These are phyloP conservation scores for Rhizoctonia solani DNA, from an alignment of 1,284 basidiomycete species.

Conservation along the genomic window DNA sequence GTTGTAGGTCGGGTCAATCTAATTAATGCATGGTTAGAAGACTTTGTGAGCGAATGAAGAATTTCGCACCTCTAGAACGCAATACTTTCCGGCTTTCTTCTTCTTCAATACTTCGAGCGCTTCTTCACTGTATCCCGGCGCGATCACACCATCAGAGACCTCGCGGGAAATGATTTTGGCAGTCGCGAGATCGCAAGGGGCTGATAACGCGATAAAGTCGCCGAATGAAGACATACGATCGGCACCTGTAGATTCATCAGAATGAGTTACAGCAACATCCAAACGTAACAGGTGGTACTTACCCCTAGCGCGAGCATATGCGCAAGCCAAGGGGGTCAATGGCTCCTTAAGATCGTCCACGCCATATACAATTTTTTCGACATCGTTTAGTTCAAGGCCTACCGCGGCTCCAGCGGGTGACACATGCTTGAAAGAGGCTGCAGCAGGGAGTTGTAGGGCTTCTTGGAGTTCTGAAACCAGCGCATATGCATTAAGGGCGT, in stretches of 20 bases:
- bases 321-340: constrained; percentile 86
- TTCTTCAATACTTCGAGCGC: constrained; percentile 91
- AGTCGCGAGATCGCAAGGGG: constrained; percentile 90
- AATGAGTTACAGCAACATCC: constrained; percentile 21
- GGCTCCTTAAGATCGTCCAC: constrained; percentile 93
- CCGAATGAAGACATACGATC: constrained; percentile 99
- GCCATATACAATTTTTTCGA: constrained; percentile 93
- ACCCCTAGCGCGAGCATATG: constrained; percentile 96
- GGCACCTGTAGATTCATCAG: constrained; percentile 61
- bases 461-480: constrained; percentile 93
- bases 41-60: not conserved
- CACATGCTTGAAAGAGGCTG: constrained; percentile 99
- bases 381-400: constrained; percentile 80
- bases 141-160: constrained; percentile 97
- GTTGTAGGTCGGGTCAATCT: constrained; percentile 85
- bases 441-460: constrained; percentile 86
- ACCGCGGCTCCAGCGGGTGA: constrained; percentile 97
- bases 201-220: constrained; percentile 96
- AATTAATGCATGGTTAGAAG: not conserved
- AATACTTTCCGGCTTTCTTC: constrained; percentile 99
- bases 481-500: constrained; percentile 96
- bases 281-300: not conserved
- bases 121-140: constrained; percentile 87
- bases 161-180: constrained; percentile 97
- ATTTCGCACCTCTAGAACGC: constrained; percentile 84